phyloP scores from a whole-genome alignment of 2,329 filamentous ascomycete genomes.

The Fusarium keratoplasticum region DNA sequence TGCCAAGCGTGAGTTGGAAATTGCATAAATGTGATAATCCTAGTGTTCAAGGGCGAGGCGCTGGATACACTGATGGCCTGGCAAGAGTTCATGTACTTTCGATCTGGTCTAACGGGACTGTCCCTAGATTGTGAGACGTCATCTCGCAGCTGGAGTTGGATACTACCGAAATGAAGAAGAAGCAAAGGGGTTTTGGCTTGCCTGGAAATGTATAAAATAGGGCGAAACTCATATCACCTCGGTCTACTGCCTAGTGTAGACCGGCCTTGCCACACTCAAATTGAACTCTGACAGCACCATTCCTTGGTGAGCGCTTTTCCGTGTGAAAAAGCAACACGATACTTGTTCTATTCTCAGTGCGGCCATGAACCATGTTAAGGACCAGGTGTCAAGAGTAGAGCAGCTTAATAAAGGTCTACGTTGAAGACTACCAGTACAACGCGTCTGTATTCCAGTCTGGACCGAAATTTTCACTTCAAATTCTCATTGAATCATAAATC shows the following conservation, averaged over 20 bases:
- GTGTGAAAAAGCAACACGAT: background rate
- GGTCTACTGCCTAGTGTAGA: background rate
- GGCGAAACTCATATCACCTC: background rate
- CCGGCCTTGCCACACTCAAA: too few relatives aligned
- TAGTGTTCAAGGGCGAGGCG: background rate
- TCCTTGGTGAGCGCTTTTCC: background rate
- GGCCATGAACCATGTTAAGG: background rate
- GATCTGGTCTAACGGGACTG: background rate
- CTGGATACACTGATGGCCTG: background rate
- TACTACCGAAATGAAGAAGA: background rate
- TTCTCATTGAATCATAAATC: background rate
- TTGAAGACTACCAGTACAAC: background rate
- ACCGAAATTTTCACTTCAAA: background rate
- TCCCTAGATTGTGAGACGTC: background rate
- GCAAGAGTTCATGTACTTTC: background rate
- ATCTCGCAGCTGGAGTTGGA: background rate
- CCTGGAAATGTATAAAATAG: background rate
- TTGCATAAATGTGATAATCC: background rate
- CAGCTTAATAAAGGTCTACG: background rate
- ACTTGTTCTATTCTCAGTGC: background rate
- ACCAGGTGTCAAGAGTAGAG: background rate
- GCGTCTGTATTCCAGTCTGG: background rate
- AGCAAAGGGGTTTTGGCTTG: background rate
- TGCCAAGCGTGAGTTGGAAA: background rate
- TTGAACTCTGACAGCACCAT: background rate